Base-by-base conservation (phyloP, 2,329 filamentous ascomycete genomes). In the Epichloe elymi region DNA sequence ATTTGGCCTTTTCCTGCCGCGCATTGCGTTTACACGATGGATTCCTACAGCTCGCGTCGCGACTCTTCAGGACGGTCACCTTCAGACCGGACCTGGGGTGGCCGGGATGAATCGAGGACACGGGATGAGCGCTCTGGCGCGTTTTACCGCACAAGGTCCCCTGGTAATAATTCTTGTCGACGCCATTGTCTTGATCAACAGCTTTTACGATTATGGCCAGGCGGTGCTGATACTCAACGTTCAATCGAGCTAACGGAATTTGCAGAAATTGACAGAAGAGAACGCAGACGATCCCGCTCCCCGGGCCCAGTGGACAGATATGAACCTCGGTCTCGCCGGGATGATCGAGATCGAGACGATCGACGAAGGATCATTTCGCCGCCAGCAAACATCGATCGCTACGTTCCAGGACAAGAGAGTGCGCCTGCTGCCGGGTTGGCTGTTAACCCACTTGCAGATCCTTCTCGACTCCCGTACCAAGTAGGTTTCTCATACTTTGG, bases 401-500 rank as follows among this genome's bases (percentile, higher is more conserved):
- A 93, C 62, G 83, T 93, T 19, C 88, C 88, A 1, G 85, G 86
- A 17, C 83, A 88, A 57, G 80, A 85, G 49, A 67, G 62, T 52
- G 62, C 62, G 36, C 70, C 73, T 23, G 65, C 73, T 23, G 65
- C 76, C 14, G 70, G 59, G 10, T 38, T 71, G 20, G 61, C 73
- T 1, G 67, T 73, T 17, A 90, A 90, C 57, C 85, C 85, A 8
- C 70, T 91, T 3, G 74, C 78, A 12, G 85, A 91, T 55, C 86
- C 86, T 2, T 74, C 85, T 58, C 79, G 79, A 54, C 73, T 91
- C 10, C 80, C 85, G 3, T 89, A 85, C 55, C 86, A 91, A 63
- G 86, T 90, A 51, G 86, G 86, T 2, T 91, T 91, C 67, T 90
- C 86, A 14, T 91, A 85, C 66, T 91, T 88, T 60, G 83, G 86